These are phyloP conservation scores for Triticum dicoccoides DNA, from an alignment of 176 grass and related monocot genomes.

Conservation along the genomic window DNA sequence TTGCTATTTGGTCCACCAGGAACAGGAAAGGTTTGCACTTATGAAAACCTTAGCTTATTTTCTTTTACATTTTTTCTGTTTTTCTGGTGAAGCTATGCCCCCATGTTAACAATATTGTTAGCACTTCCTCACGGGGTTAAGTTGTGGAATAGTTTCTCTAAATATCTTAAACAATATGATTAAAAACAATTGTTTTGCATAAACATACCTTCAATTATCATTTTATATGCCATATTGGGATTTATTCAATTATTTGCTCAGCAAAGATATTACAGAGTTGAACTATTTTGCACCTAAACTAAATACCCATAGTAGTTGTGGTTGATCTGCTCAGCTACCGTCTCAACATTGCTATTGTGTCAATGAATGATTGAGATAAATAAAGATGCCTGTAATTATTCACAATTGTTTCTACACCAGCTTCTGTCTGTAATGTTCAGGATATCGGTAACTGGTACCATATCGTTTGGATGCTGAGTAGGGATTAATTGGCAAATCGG, in stretches of 20 bases:
- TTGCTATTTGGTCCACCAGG: conserved; percentile 70
- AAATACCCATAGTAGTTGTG: neutral
- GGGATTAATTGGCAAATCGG: too few relatives aligned
- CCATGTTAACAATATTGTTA: neutral
- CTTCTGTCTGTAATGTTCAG: neutral
- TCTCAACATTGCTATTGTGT: neutral
- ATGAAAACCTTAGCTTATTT: neutral
- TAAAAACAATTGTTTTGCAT: neutral
- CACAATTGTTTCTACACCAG: neutral
- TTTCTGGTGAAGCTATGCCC: neutral
- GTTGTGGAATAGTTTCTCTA: neutral
- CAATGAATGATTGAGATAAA: conserved; percentile 4
- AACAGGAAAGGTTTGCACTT: conserved; percentile 66
- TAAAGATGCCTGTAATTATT: neutral
- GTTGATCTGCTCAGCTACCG: conserved; percentile 2
- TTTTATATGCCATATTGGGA: neutral
- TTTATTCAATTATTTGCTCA: neutral
- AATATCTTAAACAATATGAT: neutral
- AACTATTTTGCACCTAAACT: neutral
- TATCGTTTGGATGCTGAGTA: too few relatives aligned
- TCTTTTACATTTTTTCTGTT: neutral
- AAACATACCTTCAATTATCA: neutral
- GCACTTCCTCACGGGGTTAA: neutral
- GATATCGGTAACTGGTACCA: too few relatives aligned
- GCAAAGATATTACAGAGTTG: neutral